Base-by-base conservation (phyloP, 257 asterid genomes). In the Capsicum rhomboideum region DNA sequence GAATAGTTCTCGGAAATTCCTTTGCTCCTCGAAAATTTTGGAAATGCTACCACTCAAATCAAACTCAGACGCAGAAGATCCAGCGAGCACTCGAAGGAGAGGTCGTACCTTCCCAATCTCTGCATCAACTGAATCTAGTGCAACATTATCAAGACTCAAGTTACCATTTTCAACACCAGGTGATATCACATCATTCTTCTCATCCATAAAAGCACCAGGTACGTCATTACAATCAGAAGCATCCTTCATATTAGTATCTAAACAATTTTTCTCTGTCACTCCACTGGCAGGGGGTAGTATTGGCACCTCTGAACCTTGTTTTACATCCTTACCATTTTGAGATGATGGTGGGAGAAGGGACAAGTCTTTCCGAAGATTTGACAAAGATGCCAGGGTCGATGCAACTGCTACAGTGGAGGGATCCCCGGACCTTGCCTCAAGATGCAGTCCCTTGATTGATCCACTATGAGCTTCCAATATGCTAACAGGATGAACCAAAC, bases 371-470 rank as follows among this genome's bases (percentile, higher is more conserved):
- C 77, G 85, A 55, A 91, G 89, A 89, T 89, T 86, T 52, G 98
- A 90, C 56, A 93, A 82, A 83, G 99, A 92, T 84, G 95, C 97
- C 63, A 94, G 82, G 44, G 97, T 85, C 34, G 98, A 92, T 37
- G 97, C 96, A 85, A 93, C 94, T 23, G 98, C 88, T 79, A 92
- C 93, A 85, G 97, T 88, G 75, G 97, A 92, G 82, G 95, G 93
- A 84, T 93, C 98, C 53, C 92, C 91, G 44, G 97, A 84, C 88
- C 94, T 90, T 86, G 93, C 92, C 91, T 93, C 97, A 82, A 86
- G 84, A 74, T 90, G 95, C 85, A 92, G 82, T 85, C 93, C 95
- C 80, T 92, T 88, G 72, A 94, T 81, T 82, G 97, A 86, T 87
- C 90, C 97, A 88, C 85, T 86, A 85, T 92, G 92, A 87, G 94